Percentiles rank a stretch among this genome's conserved stretches.
Evolutionary conservation across 2,329 filamentous ascomycete genomes (phyloP).

Genomic region (Aspergillus proliferans): DNA sequence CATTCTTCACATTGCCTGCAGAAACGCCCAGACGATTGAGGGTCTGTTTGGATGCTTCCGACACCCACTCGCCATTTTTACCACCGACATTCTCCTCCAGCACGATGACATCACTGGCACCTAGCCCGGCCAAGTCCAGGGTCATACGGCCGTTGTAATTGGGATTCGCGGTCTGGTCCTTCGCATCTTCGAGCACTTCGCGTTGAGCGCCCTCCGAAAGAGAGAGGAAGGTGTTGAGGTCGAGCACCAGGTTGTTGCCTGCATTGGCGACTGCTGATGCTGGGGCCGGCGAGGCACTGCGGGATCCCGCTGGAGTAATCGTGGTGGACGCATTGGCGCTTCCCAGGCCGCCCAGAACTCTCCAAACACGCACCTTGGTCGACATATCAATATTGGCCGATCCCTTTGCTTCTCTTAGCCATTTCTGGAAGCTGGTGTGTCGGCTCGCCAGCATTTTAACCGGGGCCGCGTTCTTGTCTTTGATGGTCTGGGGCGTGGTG

Average conservation of each 20-base stretch:
- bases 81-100: slow-evolving; percentile 68
- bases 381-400: slow-evolving; percentile 60
- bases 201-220: slow-evolving; percentile 60
- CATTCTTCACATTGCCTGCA: slow-evolving; percentile 27
- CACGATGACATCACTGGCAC: slow-evolving; percentile 69
- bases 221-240: slow-evolving; percentile 56
- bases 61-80: slow-evolving; percentile 51
- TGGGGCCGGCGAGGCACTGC: slow-evolving; percentile 40
- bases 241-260: slow-evolving; percentile 52
- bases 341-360: slow-evolving; percentile 46
- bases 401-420: slow-evolving; percentile 67
- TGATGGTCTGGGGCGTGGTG: slow-evolving; percentile 55
- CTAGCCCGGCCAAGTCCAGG: slow-evolving; percentile 61
- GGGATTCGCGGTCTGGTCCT: slow-evolving; percentile 64
- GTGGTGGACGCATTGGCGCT: slow-evolving; percentile 40
- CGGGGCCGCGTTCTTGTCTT: slow-evolving; percentile 56
- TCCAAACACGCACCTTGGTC: slow-evolving; percentile 73
- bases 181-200: slow-evolving; percentile 54
- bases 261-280: slow-evolving; percentile 36
- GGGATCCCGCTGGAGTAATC: slow-evolving; percentile 39
- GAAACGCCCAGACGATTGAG: slow-evolving; percentile 47
- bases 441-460: slow-evolving; percentile 65
- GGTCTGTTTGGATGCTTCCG: slow-evolving; percentile 42
- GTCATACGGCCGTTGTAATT: slow-evolving; percentile 72
- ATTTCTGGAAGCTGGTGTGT: slow-evolving; percentile 63